Conservation (phyloP, 2,329 filamentous ascomycete species). For the Cadophora sp. region DNA sequence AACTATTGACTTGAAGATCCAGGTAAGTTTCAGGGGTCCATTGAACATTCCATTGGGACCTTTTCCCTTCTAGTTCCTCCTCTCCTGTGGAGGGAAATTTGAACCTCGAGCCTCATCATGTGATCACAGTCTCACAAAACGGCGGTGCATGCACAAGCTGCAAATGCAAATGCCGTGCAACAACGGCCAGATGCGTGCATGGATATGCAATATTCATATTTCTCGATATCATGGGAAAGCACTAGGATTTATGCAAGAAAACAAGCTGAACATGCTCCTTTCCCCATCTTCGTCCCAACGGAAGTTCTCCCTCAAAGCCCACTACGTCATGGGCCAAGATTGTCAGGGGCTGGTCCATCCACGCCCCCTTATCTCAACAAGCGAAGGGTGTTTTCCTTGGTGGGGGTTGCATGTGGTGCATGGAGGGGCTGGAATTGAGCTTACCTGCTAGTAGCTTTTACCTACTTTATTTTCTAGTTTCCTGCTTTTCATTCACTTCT, state of each 20-base stretch:
- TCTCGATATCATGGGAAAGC: not conserved
- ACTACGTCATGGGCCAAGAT: constrained; percentile 28
- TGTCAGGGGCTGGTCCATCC: constrained; percentile 19
- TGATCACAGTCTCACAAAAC: not conserved
- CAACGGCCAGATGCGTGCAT: not conserved
- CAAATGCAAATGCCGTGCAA: constrained; percentile 7
- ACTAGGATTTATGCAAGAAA: not conserved
- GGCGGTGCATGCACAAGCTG: not conserved
- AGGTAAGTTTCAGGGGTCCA: no score
- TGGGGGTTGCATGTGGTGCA: constrained; percentile 18
- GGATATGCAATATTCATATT: not conserved
- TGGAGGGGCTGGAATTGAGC: constrained; percentile 22
- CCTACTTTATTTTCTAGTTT: constrained; percentile 7
- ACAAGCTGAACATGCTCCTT: not conserved
- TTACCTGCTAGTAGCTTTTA: not conserved
- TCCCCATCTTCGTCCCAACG: not conserved
- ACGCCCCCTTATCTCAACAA: not conserved
- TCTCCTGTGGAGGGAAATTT: no score
- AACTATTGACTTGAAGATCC: no score
- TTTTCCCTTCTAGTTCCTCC: no score
- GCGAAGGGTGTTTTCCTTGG: constrained; percentile 20
- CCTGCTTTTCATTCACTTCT: not conserved
- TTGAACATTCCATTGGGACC: no score
- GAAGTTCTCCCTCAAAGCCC: not conserved
- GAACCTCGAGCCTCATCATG: not conserved